Evolutionary conservation across 306 rosid genomes (phyloP).

Genomic region (Vigna angularis): DNA sequence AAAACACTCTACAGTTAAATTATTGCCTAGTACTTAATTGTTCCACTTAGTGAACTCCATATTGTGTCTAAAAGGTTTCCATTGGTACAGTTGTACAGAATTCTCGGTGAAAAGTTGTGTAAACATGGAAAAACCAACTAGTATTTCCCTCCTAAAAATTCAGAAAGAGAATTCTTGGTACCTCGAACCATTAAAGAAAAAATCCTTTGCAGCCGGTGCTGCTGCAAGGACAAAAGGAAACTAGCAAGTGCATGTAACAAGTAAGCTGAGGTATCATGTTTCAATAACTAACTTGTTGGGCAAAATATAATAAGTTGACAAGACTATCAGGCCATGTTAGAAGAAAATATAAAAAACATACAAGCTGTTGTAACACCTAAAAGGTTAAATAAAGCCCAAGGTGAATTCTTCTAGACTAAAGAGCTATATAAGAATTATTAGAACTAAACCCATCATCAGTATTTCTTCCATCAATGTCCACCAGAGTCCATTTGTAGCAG

Average conservation of each 20-base stretch:
- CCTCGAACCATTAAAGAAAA: not conserved
- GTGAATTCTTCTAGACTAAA: conserved; percentile 29
- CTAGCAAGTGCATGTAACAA: conserved; percentile 2
- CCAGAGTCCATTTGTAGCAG: conserved; percentile 52
- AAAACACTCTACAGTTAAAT: conserved; percentile 7
- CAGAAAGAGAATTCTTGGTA: conserved; percentile 16
- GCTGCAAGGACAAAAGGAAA: conserved; percentile 29
- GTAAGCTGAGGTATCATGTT: conserved; percentile 15
- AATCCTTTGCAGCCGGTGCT: not conserved
- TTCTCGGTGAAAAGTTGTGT: conserved; percentile 35
- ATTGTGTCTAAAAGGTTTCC: conserved; percentile 18
- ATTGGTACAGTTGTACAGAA: conserved; percentile 28
- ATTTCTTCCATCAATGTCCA: conserved; percentile 49
- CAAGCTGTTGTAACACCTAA: conserved; percentile 42
- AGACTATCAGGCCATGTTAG: conserved; percentile 43
- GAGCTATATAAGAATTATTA: conserved; percentile 39
- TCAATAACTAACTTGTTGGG: conserved; percentile 33
- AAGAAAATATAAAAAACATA: conserved; percentile 37
- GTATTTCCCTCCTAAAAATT: not conserved
- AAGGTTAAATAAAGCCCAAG: conserved; percentile 39
- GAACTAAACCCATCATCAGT: conserved; percentile 46
- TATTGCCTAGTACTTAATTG: not conserved
- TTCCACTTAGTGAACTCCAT: conserved; percentile 8
- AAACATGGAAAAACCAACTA: not conserved
- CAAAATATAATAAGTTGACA: conserved; percentile 29